These are phyloP conservation scores for Tetrapisispora iriomotensis DNA, from an alignment of 805 yeast species.

Conservation along the genomic window DNA sequence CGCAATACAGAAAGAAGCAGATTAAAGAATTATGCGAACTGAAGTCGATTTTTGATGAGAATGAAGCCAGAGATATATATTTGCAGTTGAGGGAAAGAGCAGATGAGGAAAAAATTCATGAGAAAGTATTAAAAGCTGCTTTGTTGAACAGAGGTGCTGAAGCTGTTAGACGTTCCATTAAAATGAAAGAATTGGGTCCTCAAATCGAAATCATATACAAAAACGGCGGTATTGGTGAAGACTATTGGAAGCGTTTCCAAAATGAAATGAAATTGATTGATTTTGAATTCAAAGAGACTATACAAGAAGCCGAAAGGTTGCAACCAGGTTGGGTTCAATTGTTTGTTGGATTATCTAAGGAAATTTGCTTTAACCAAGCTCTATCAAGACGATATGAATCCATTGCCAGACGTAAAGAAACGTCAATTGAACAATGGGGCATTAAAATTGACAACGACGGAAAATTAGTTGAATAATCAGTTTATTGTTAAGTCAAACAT, in stretches of 20 bases:
- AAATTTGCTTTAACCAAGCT: constrained; percentile 87
- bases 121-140: constrained; percentile 64
- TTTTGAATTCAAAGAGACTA: constrained; percentile 66
- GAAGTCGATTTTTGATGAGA: constrained; percentile 65
- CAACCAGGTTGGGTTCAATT: constrained; percentile 75
- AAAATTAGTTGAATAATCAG: constrained; percentile 13
- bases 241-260: constrained; percentile 67
- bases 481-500: neutral
- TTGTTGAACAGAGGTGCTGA: constrained; percentile 71
- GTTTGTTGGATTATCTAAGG: constrained; percentile 72
- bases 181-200: constrained; percentile 69
- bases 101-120: constrained; percentile 48
- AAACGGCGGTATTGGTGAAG: constrained; percentile 87
- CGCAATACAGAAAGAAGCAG: constrained; percentile 51
- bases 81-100: constrained; percentile 37
- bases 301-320: constrained; percentile 59
- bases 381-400: constrained; percentile 58
- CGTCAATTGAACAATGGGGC: constrained; percentile 24
- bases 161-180: constrained; percentile 72
- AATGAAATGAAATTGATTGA: constrained; percentile 73
- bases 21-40: constrained; percentile 43
- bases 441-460: constrained; percentile 25
- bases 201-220: constrained; percentile 65
- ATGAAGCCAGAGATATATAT: constrained; percentile 57
- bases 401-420: constrained; percentile 32